These are phyloP conservation scores for Morella rubra DNA, from an alignment of 306 rosid genomes.

Conservation along the genomic window DNA sequence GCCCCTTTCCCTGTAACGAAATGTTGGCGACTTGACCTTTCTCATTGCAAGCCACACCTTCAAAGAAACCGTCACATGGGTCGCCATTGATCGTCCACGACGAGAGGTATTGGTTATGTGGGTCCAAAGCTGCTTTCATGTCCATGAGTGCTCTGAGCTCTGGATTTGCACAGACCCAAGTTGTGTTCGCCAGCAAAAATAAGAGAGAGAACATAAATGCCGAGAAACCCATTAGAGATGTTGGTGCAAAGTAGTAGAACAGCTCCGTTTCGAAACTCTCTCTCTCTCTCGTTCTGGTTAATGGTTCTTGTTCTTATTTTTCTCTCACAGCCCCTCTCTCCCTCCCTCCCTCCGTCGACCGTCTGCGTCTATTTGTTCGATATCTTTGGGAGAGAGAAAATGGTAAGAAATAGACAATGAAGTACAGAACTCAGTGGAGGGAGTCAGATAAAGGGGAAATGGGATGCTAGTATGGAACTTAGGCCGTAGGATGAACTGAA, in stretches of 20 bases:
- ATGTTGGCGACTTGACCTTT: slow-evolving; percentile 69
- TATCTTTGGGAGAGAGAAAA: neutral
- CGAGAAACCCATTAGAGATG: slow-evolving; percentile 41
- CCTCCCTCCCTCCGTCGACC: slow-evolving; percentile 34
- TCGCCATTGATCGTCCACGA: slow-evolving; percentile 60
- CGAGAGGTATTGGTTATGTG: slow-evolving; percentile 47
- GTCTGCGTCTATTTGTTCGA: neutral
- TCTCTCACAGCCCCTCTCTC: neutral
- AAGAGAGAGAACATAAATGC: slow-evolving; percentile 24
- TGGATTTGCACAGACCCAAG: slow-evolving; percentile 41
- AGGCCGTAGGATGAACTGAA: neutral
- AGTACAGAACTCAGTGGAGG: neutral
- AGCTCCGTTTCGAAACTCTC: neutral
- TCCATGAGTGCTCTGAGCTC: slow-evolving; percentile 79
- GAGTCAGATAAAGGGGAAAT: neutral
- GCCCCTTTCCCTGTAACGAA: slow-evolving; percentile 78
- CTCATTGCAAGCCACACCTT: slow-evolving; percentile 75
- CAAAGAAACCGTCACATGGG: slow-evolving; percentile 62
- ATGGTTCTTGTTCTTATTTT: neutral
- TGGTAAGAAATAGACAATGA: neutral
- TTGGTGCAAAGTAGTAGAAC: slow-evolving; percentile 26
- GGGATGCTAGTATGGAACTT: neutral
- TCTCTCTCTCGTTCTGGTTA: slow-evolving; percentile 8
- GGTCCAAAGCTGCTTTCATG: slow-evolving; percentile 64
- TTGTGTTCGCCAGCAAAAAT: slow-evolving; percentile 30